Evolutionary conservation across 306 rosid species (phyloP).

Genomic region (Alnus glutinosa): DNA sequence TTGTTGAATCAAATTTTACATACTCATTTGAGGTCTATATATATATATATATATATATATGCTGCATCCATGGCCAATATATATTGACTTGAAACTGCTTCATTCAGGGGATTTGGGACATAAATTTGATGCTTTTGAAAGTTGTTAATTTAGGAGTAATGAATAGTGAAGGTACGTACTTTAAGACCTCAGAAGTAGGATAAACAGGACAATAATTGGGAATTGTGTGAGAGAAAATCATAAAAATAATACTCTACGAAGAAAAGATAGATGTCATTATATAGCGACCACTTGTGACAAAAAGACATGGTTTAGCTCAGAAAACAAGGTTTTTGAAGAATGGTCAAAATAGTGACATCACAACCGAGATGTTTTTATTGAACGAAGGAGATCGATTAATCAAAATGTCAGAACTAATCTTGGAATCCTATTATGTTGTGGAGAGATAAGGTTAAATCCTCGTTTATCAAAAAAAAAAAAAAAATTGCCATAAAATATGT

Average conservation of each 20-base stretch:
- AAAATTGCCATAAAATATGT: too few species aligned
- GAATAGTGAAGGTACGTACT: not conserved
- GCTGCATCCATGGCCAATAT: too few species aligned
- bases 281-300: not conserved
- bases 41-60: too few species aligned
- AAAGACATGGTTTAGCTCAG: not conserved
- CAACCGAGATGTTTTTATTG: not conserved
- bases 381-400: not conserved
- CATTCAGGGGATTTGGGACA: too few species aligned
- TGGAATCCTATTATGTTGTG: too few species aligned
- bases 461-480: too few species aligned
- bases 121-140: too few species aligned
- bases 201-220: not conserved
- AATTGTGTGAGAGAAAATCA: not conserved
- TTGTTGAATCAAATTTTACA: too few species aligned
- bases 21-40: too few species aligned
- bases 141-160: not conserved
- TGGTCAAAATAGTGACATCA: not conserved
- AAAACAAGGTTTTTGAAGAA: too few species aligned
- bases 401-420: not conserved
- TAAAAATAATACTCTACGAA: not conserved
- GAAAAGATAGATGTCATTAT: not conserved
- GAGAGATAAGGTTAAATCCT: too few species aligned
- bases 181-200: not conserved
- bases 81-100: too few species aligned